Conservation (phyloP, 2,329 filamentous ascomycete genomes). For the Ilyonectria mors-panacis region DNA sequence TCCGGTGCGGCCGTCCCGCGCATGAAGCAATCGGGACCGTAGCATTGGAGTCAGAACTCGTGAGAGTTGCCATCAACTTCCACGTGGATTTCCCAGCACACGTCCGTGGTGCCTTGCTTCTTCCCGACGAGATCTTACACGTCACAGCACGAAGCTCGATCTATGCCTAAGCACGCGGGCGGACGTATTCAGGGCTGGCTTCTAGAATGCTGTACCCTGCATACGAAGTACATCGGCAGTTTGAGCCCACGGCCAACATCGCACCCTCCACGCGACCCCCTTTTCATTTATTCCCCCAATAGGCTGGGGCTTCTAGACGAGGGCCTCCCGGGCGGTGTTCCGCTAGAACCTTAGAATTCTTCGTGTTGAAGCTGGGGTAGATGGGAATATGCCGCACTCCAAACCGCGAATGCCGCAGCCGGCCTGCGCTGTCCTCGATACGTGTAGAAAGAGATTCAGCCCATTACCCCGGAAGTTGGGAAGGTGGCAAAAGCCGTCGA, state of each 20-base stretch:
- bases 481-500: too few relatives aligned
- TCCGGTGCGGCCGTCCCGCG: not conserved
- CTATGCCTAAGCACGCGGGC: not conserved
- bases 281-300: conserved; percentile 1
- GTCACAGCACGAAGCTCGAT: not conserved
- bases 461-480: not conserved
- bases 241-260: not conserved
- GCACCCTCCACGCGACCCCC: not conserved
- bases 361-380: conserved; percentile 16
- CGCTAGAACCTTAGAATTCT: conserved; percentile 6
- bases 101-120: not conserved
- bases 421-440: too few relatives aligned
- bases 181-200: not conserved
- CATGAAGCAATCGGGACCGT: conserved; percentile 2
- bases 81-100: not conserved
- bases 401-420: conserved; percentile 4
- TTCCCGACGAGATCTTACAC: not conserved
- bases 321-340: not conserved
- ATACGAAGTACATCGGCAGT: not conserved
- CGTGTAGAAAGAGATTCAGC: too few relatives aligned
- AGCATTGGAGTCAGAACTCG: not conserved
- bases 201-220: not conserved
- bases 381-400: conserved; percentile 16
- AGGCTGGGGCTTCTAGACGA: not conserved
- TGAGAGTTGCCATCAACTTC: not conserved